Base-by-base conservation (phyloP, 1,139 yeast species). In the Kluyveromyces sp. region DNA sequence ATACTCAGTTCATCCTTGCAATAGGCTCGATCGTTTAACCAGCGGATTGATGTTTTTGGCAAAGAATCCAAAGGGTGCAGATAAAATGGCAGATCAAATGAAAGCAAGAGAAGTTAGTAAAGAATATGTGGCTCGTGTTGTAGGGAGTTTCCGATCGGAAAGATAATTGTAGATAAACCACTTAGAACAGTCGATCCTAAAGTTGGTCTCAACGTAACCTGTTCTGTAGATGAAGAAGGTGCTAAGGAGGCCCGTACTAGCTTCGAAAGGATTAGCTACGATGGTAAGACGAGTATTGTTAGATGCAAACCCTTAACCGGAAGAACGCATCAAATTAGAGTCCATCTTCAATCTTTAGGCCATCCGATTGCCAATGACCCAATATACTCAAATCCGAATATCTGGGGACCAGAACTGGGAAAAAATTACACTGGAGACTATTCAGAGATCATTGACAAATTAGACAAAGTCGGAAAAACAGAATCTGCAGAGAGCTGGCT, bases 351-450 rank as follows among this genome's bases (percentile, higher is more conserved):
- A 64, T 84, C 74, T 56, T 59, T 92, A 29, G 96, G 97, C 0
- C 78, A 78, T 57, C 96, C 98, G 0, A 92, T 92, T 45, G 96
- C 95, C 30, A 92, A 92, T 63, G 98, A 92, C 64, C 97, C 97
- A 0, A 75, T 92, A 0, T 92, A 92, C 54, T 79, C 87, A 1
- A 85, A 83, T 55, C 75, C 74, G 25, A 65, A 68, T 34, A 80
- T 87, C 0, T 90, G 96, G 96, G 97, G 97, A 0, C 68, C 72
- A 0, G 57, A 64, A 1, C 66, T 89, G 42, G 96, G 96, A 4
- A 77, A 75, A 51, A 69, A 73, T 41, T 79, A 80, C 15, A 70
- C 68, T 2, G 78, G 75, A 3, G 75, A 79, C 48, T 67, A 69
- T 34, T 71, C 65, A 1, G 70, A 65, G 8, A 71, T 85, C 3